phyloP scores from a whole-genome alignment of 768 basidiomycete species.

The Phlebiopsis flavidoalba region DNA sequence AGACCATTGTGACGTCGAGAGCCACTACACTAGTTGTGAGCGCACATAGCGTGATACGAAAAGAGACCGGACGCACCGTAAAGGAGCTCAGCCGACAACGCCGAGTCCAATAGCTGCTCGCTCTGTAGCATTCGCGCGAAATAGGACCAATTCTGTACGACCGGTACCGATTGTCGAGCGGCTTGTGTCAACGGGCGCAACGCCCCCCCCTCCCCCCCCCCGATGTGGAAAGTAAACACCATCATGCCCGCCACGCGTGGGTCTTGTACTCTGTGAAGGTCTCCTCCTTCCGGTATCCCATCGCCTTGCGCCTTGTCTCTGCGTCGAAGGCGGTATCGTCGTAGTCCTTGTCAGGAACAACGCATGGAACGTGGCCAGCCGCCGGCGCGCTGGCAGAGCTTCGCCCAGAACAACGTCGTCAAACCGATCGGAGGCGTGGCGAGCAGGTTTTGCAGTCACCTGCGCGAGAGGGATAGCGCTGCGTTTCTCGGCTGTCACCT shows the following conservation, averaged over 20 bases:
- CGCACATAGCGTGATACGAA: slow-evolving; percentile 6
- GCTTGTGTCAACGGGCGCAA: slow-evolving; percentile 29
- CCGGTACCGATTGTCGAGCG: slow-evolving; percentile 52
- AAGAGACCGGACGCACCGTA: slow-evolving; percentile 42
- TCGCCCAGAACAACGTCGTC: slow-evolving; percentile 74
- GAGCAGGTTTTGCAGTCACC: slow-evolving; percentile 68
- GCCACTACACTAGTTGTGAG: slow-evolving; percentile 40
- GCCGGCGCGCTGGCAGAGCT: slow-evolving; percentile 82
- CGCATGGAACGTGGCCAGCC: slow-evolving; percentile 80
- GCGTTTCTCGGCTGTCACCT: slow-evolving; percentile 84
- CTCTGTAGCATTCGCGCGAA: slow-evolving; percentile 58
- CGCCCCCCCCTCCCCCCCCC: too few species aligned
- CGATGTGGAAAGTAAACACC: slow-evolving; percentile 81
- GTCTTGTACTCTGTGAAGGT: slow-evolving; percentile 52
- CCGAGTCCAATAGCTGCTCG: slow-evolving; percentile 44
- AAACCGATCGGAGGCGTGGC: slow-evolving; percentile 47
- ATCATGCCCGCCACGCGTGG: slow-evolving; percentile 74
- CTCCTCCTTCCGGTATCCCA: slow-evolving; percentile 58
- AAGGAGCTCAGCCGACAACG: slow-evolving; percentile 63
- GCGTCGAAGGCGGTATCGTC: slow-evolving; percentile 43
- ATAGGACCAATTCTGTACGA: slow-evolving; percentile 68
- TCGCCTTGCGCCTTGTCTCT: slow-evolving; percentile 41
- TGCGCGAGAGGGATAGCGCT: slow-evolving; percentile 81
- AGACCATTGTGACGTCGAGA: slow-evolving; percentile 65
- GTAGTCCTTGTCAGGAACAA: slow-evolving; percentile 47